Evolutionary conservation across 371 early-diverging fungal genomes (phyloP).

Genomic region (Rhizopus arrhizus): DNA sequence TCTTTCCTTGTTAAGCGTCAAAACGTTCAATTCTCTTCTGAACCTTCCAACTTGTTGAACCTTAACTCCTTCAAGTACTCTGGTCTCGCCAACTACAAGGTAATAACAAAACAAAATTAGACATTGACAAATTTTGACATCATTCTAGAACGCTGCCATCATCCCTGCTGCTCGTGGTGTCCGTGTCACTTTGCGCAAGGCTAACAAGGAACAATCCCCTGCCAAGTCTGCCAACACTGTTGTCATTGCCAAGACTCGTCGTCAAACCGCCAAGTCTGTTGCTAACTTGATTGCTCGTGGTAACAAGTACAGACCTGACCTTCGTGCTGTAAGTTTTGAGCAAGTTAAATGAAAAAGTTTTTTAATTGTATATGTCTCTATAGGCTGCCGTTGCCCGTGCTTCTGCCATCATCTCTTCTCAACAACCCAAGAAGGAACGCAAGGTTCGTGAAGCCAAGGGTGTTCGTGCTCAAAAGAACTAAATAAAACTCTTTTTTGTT

Average conservation of each 20-base stretch:
- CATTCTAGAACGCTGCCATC: slow-evolving; percentile 65
- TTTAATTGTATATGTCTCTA: slow-evolving; percentile 1
- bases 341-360: neutral
- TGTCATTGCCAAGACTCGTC: slow-evolving; percentile 68
- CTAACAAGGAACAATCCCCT: slow-evolving; percentile 58
- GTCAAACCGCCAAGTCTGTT: slow-evolving; percentile 72
- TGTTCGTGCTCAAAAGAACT: slow-evolving; percentile 29
- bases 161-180: slow-evolving; percentile 68
- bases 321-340: slow-evolving; percentile 62
- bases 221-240: slow-evolving; percentile 58
- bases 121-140: neutral
- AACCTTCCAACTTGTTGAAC: slow-evolving; percentile 85
- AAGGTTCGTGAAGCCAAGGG: slow-evolving; percentile 51
- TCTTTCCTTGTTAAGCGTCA: slow-evolving; percentile 88
- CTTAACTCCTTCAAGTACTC: slow-evolving; percentile 87
- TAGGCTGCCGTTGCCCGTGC: slow-evolving; percentile 85
- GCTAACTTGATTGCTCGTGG: slow-evolving; percentile 65
- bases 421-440: slow-evolving; percentile 66
- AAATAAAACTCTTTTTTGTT: slow-evolving; percentile 3
- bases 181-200: slow-evolving; percentile 66
- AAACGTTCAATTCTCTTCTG: slow-evolving; percentile 79
- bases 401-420: slow-evolving; percentile 68
- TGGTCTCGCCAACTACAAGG: slow-evolving; percentile 80
- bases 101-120: slow-evolving; percentile 22
- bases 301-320: slow-evolving; percentile 76